phyloP scores from a whole-genome alignment of 345 rosid species.

The Firmiana major region DNA sequence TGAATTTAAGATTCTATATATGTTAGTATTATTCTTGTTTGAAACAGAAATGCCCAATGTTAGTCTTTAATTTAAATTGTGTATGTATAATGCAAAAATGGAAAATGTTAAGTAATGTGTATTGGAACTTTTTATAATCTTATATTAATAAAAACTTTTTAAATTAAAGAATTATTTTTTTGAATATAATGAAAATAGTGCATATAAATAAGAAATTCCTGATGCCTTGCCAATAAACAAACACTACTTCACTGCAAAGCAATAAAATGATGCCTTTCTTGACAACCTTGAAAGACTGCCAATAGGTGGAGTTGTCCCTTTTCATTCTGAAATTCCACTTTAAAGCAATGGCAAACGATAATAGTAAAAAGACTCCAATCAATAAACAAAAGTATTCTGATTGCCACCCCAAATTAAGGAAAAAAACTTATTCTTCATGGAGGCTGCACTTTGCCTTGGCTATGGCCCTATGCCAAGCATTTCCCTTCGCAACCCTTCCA shows the following conservation, averaged over 20 bases:
- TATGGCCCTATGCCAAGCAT: conserved; percentile 18
- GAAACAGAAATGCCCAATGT: too few relatives aligned
- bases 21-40: too few relatives aligned
- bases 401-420: not conserved
- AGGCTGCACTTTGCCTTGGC: conserved; percentile 30
- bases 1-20: too few relatives aligned
- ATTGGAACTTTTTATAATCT: too few relatives aligned
- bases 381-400: not conserved
- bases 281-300: conserved; percentile 4
- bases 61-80: too few relatives aligned
- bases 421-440: conserved; percentile 25
- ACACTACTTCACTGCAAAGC: conserved; percentile 28
- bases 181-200: too few relatives aligned
- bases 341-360: not conserved
- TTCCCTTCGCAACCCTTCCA: conserved; percentile 14
- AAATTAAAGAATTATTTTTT: too few relatives aligned
- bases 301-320: not conserved
- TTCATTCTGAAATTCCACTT: not conserved
- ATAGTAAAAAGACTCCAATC: conserved; percentile 6
- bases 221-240: conserved; percentile 27
- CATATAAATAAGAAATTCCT: not conserved
- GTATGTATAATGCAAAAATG: too few relatives aligned
- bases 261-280: conserved; percentile 47
- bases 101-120: too few relatives aligned
- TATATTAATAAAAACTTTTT: too few relatives aligned